Evolutionary conservation across 371 early-diverging fungal species (phyloP).

Genomic region (Paraphysoderma sedebokerense): DNA sequence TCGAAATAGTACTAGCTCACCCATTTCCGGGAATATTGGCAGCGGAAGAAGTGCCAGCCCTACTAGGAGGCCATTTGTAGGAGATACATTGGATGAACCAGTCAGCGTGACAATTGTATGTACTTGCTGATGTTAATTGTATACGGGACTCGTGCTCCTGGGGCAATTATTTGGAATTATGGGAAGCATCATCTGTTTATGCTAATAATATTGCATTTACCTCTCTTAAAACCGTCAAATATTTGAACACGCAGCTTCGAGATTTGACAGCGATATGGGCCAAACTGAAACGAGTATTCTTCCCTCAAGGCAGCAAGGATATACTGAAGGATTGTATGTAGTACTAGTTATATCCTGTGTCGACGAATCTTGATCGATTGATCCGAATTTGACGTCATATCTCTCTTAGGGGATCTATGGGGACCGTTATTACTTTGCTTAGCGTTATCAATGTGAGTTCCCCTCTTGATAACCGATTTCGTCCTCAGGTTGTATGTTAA

Average conservation of each 20-base stretch:
- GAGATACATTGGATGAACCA: slow-evolving; percentile 90
- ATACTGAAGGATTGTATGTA: slow-evolving; percentile 58
- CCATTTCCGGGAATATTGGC: no score
- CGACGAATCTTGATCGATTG: slow-evolving; percentile 3
- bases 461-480: background rate
- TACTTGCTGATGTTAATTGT: background rate
- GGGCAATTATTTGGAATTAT: no score
- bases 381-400: background rate
- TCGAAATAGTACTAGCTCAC: no score
- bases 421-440: slow-evolving; percentile 83
- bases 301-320: slow-evolving; percentile 42
- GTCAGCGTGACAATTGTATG: slow-evolving; percentile 63
- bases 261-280: slow-evolving; percentile 52
- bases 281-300: slow-evolving; percentile 53
- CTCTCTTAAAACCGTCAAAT: background rate
- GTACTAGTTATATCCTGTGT: background rate
- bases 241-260: slow-evolving; percentile 31
- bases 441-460: slow-evolving; percentile 54
- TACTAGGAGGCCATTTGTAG: no score
- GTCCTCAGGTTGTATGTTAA: background rate
- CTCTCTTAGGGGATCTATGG: slow-evolving; percentile 74
- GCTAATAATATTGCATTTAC: background rate
- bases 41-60: no score
- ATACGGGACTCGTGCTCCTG: no score
- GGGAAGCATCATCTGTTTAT: background rate